Conservation (phyloP, 805 yeast genomes). For the Metschnikowia baotianmanensis region DNA sequence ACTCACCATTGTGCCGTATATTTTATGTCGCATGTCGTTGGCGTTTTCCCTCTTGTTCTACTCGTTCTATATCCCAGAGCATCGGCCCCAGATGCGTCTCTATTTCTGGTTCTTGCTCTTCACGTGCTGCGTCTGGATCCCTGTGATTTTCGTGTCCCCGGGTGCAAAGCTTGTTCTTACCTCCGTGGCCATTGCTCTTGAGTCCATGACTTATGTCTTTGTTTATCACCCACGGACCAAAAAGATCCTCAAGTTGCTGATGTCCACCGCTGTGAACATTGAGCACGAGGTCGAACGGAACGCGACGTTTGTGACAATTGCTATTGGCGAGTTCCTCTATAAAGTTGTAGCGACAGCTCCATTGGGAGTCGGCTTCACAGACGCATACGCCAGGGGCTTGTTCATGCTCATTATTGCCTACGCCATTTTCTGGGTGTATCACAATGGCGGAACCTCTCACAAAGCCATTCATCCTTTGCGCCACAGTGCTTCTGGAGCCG, state of each 20-base stretch:
- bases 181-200: slow-evolving; percentile 39
- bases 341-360: slow-evolving; percentile 49
- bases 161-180: slow-evolving; percentile 48
- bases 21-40: slow-evolving; percentile 44
- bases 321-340: slow-evolving; percentile 62
- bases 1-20: slow-evolving; percentile 46
- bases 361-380: slow-evolving; percentile 45
- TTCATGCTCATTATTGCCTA: slow-evolving; percentile 49
- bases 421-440: slow-evolving; percentile 49
- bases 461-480: slow-evolving; percentile 55
- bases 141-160: slow-evolving; percentile 48
- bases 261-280: slow-evolving; percentile 59
- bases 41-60: slow-evolving; percentile 33
- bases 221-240: slow-evolving; percentile 49
- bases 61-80: slow-evolving; percentile 47
- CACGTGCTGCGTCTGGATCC: slow-evolving; percentile 47
- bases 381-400: slow-evolving; percentile 46
- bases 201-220: slow-evolving; percentile 35
- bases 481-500: slow-evolving; percentile 44
- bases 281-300: slow-evolving; percentile 66
- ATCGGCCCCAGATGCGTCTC: slow-evolving; percentile 46
- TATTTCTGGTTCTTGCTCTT: slow-evolving; percentile 32
- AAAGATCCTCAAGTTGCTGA: slow-evolving; percentile 37
- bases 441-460: slow-evolving; percentile 49
- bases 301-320: slow-evolving; percentile 58